These are phyloP conservation scores for Aureobasidium sp. DNA, from an alignment of 2,329 filamentous ascomycete genomes.

Conservation along the genomic window DNA sequence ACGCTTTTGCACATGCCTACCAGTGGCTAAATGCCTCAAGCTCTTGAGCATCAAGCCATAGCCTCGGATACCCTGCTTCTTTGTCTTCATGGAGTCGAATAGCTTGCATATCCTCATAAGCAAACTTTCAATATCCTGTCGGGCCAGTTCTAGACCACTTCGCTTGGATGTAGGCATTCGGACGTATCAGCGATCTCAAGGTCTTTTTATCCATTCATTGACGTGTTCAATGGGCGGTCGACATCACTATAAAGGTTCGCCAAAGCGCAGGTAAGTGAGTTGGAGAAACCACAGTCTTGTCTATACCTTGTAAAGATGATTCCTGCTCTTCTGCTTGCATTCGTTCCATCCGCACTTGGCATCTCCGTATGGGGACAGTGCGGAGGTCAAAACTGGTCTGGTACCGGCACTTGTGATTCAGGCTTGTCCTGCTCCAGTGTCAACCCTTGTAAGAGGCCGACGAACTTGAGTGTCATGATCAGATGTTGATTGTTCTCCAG, in stretches of 20 bases:
- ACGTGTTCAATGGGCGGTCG: background rate
- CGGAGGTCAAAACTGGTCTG: slow-evolving; percentile 18
- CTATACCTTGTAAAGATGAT: background rate
- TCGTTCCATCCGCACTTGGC: slow-evolving; percentile 18
- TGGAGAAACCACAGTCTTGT: background rate
- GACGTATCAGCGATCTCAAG: background rate
- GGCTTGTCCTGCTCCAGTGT: slow-evolving; percentile 18
- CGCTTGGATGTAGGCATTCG: background rate
- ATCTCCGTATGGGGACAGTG: slow-evolving; percentile 19
- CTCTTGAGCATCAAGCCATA: background rate
- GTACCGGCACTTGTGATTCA: slow-evolving; percentile 20
- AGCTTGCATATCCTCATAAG: background rate
- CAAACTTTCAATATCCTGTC: too few species aligned
- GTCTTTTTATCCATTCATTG: background rate
- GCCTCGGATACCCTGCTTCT: background rate
- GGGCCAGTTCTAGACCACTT: background rate
- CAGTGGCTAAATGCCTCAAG: background rate
- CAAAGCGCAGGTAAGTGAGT: background rate
- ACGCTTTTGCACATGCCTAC: background rate
- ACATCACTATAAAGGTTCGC: background rate
- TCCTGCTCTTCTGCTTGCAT: slow-evolving; percentile 7
- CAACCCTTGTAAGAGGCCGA: slow-evolving; percentile 19
- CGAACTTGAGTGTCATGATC: too few species aligned
- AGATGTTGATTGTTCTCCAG: slow-evolving; percentile 10
- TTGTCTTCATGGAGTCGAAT: background rate